phyloP scores from a whole-genome alignment of 352 stramenopile species.

The Phytophthora constricta region DNA sequence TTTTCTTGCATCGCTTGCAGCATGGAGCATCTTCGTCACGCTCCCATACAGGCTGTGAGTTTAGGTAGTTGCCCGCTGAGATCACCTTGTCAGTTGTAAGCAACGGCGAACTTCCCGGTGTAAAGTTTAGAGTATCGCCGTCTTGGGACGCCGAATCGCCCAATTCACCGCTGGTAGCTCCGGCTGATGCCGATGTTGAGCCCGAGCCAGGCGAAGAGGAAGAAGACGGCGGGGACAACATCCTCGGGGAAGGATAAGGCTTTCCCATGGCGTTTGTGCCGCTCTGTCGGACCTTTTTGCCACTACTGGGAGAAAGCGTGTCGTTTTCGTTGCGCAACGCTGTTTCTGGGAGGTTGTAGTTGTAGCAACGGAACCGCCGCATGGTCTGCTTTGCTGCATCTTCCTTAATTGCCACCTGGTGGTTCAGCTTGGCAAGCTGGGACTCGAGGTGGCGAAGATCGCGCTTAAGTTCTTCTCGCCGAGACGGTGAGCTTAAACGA shows the following conservation, averaged over 20 bases:
- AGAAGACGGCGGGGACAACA: slow-evolving; percentile 44
- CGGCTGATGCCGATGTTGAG: slow-evolving; percentile 36
- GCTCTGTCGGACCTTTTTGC: slow-evolving; percentile 31
- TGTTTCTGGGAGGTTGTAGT: slow-evolving; percentile 81
- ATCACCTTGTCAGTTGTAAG: slow-evolving; percentile 76
- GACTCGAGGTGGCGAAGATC: slow-evolving; percentile 67
- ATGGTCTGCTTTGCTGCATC: slow-evolving; percentile 61
- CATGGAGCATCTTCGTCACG: slow-evolving; percentile 81
- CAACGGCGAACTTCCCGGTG: slow-evolving; percentile 65
- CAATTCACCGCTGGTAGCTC: slow-evolving; percentile 24
- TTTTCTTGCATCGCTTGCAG: slow-evolving; percentile 91
- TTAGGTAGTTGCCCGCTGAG: slow-evolving; percentile 65
- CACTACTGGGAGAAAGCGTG: slow-evolving; percentile 45
- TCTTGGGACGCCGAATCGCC: slow-evolving; percentile 31
- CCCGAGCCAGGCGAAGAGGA: slow-evolving; percentile 40
- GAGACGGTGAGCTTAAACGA: slow-evolving; percentile 37
- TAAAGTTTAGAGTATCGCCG: slow-evolving; percentile 47
- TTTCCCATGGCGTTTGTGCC: slow-evolving; percentile 18
- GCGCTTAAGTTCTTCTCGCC: slow-evolving; percentile 61
- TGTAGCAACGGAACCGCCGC: slow-evolving; percentile 78
- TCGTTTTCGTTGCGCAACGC: slow-evolving; percentile 57
- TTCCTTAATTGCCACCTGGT: slow-evolving; percentile 73
- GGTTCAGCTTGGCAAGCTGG: slow-evolving; percentile 65
- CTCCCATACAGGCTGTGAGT: slow-evolving; percentile 86
- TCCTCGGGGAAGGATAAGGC: slow-evolving; percentile 40